phyloP scores from a whole-genome alignment of 2,329 filamentous ascomycete species.

The Aschersonia sp. region DNA sequence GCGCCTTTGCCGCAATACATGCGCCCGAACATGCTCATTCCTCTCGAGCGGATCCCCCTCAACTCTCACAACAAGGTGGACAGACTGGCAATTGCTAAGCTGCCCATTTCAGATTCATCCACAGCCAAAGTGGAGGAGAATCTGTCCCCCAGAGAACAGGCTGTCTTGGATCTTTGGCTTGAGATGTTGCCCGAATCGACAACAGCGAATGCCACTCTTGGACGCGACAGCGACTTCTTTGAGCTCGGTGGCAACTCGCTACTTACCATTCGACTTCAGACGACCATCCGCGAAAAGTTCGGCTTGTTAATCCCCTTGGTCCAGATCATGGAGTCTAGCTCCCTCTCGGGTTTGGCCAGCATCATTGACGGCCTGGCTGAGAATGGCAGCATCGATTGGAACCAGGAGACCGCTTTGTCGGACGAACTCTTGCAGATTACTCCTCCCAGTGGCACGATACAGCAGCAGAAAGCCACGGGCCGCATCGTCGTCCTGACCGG shows the following conservation, averaged over 20 bases:
- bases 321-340: slow-evolving; percentile 21
- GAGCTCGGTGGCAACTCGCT: slow-evolving; percentile 25
- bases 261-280: slow-evolving; percentile 19
- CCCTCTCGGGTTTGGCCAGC: slow-evolving; percentile 22
- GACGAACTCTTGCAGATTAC: background rate
- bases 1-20: slow-evolving; percentile 1
- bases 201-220: slow-evolving; percentile 1
- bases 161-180: slow-evolving; percentile 5
- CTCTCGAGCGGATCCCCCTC: slow-evolving; percentile 1
- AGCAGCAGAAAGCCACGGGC: background rate
- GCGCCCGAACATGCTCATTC: slow-evolving; percentile 1
- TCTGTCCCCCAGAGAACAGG: slow-evolving; percentile 7
- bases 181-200: slow-evolving; percentile 1
- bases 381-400: slow-evolving; percentile 11
- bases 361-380: background rate
- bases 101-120: slow-evolving; percentile 9
- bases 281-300: slow-evolving; percentile 15
- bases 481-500: slow-evolving; percentile 3
- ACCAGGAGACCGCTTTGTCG: slow-evolving; percentile 7
- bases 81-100: slow-evolving; percentile 9
- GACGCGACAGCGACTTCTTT: slow-evolving; percentile 22
- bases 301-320: slow-evolving; percentile 17
- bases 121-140: background rate
- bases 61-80: slow-evolving; percentile 9
- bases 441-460: background rate